Evolutionary conservation across 2,329 filamentous ascomycete genomes (phyloP), one percentile per base, ranked within the genome.

Genomic region (Macroventuria anomochaeta): DNA sequence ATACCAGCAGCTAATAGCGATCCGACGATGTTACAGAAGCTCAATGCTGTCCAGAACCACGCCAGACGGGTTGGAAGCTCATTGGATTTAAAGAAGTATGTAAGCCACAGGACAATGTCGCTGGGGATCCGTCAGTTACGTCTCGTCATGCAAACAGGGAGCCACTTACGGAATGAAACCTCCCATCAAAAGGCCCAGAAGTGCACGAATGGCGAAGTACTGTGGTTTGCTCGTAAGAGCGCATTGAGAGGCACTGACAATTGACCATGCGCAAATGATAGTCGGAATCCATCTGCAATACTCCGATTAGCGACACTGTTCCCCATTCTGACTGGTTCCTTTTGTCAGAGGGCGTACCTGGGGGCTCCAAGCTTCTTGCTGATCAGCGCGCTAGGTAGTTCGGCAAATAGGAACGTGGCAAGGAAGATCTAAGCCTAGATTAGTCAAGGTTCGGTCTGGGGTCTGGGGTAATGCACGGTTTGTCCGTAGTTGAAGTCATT

Each of bases 321-420:
- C 3, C 3, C 12, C 1, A 8, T 28, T 8, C 7, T 17, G 15
- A 7, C 5, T 6, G n/a, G n/a, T n/a, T n/a, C n/a, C n/a, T n/a
- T n/a, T n/a, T n/a, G n/a, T n/a, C n/a, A n/a, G 8, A 26, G 20
- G 25, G 20, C 49, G 41, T 37, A 46, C 49, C 51, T 38, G 57
- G 82, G 79, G 0, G 80, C 79, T 8, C 81, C 80, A 7, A 83
- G 62, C 46, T 79, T 80, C 68, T 83, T 83, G 49, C 78, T 81
- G 43, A 83, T 70, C 3, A 83, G 67, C 13, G 79, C 79, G 40
- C 79, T 80, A 3, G 80, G 80, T 0, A 83, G 65, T 37, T 82
- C 80, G 4, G 80, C 79, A 1, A 75, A 72, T 1, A 82, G 70
- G 49, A 82, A 83, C 0, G 72, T 71, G 0, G 78, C 67, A 0